Evolutionary conservation across 306 rosid genomes (phyloP), one percentile per base, ranked within the genome.

Genomic region (Acacia confusa): DNA sequence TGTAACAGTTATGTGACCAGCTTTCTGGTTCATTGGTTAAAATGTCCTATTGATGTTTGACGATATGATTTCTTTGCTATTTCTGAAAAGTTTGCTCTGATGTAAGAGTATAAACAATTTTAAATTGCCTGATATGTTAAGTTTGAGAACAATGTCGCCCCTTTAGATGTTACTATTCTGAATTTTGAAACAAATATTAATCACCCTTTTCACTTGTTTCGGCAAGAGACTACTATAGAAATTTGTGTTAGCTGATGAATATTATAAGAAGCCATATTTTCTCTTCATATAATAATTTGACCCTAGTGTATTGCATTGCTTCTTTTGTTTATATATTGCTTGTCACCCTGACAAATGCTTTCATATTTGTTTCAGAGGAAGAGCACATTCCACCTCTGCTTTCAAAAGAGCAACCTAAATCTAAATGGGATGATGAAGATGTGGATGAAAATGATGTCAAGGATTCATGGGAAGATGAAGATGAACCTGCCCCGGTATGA

Each of bases 401-500:
- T 55, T 24, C 69, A 52, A 91, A 89, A 86, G 99, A 93, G 71
- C 90, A 61, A 57, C 83, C 88, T 36, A 88, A 72, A 88, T 84
- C 48, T 82, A 92, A 85, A 57, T 95, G 99, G 99, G 99, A 92
- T 28, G 98, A 95, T 76, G 98, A 95, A 86, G 99, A 95, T 67
- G 84, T 83, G 36, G 99, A 95, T 76, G 97, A 91, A 19, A 82
- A 95, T 82, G 96, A 90, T 78, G 89, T 95, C 72, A 95, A 91
- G 89, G 99, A 92, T 2, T 93, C 98, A 22, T 95, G 99, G 99
- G 99, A 95, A 85, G 99, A 95, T 82, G 92, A 89, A 0, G 99
- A 93, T 40, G 98, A 93, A 83, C 92, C 91, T 78, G 89, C 88
- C 38, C 90, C 78, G 82, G 99, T 95, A 87, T 66, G 88, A 55